Conservation (phyloP, 202 grass and related monocot genomes). For the Carex sylvatica region DNA sequence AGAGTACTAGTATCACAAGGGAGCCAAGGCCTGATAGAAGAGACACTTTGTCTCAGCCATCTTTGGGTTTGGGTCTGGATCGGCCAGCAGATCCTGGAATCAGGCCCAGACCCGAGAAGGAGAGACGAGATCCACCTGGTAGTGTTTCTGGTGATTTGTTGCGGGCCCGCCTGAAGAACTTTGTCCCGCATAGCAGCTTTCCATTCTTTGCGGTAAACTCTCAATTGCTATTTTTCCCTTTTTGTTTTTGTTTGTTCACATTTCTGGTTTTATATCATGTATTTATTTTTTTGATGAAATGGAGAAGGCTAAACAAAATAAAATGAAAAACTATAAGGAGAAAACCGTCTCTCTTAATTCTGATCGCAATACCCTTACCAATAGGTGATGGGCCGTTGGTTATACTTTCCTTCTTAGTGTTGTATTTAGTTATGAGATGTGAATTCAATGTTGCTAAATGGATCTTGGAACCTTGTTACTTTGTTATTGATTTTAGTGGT, state of each 20-base stretch:
- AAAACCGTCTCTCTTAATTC: background rate
- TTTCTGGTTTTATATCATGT: background rate
- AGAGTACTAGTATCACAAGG: constrained; percentile 34
- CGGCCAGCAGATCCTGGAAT: background rate
- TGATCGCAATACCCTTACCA: background rate
- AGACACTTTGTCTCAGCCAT: constrained; percentile 32
- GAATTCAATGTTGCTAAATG: background rate
- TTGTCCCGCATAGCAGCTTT: constrained; percentile 75
- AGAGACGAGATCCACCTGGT: constrained; percentile 13
- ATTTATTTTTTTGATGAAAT: constrained; percentile 14
- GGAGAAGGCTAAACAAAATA: background rate
- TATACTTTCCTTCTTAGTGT: background rate
- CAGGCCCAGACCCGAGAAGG: constrained; percentile 6
- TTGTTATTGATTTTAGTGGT: background rate
- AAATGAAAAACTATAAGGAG: background rate
- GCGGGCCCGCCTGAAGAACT: constrained; percentile 53
- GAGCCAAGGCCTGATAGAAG: constrained; percentile 49
- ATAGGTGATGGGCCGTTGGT: background rate
- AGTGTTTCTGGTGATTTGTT: constrained; percentile 43
- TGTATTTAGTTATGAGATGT: background rate
- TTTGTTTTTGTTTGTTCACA: constrained; percentile 19
- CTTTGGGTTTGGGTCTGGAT: constrained; percentile 26
- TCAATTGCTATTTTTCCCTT: constrained; percentile 22
- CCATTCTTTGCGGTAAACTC: constrained; percentile 76
- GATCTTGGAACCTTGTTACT: background rate